Conservation (phyloP, 495 filamentous ascomycete species). For the Penicillium lividum region DNA sequence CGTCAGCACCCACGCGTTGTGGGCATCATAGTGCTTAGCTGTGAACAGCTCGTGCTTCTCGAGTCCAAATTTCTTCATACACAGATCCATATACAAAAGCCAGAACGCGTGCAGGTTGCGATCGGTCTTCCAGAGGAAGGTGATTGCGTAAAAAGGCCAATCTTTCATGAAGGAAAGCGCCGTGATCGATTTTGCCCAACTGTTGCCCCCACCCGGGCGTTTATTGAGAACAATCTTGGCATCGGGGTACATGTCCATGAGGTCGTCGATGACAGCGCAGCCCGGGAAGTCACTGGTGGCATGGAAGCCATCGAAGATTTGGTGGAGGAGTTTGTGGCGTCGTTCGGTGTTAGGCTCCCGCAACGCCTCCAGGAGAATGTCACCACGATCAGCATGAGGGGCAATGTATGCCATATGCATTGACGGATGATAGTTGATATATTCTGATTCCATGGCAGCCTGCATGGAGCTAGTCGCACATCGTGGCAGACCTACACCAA, state of each 20-base stretch:
- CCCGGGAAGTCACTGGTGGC: constrained; percentile 26
- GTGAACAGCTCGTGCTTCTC: constrained; percentile 9
- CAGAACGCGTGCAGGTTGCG: constrained; percentile 11
- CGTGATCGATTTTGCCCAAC: constrained; percentile 16
- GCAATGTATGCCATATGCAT: constrained; percentile 30
- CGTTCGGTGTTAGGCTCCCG: constrained; percentile 17
- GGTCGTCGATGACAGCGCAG: constrained; percentile 26
- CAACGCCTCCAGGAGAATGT: constrained; percentile 16
- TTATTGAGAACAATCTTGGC: constrained; percentile 33
- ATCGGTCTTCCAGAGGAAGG: constrained; percentile 16
- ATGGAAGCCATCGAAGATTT: constrained; percentile 26
- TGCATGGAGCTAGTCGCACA: constrained; percentile 28
- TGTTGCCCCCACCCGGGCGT: constrained; percentile 16
- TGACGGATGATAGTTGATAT: constrained; percentile 14
- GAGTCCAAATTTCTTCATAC: neutral
- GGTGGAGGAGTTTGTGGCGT: constrained; percentile 25
- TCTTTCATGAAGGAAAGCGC: neutral
- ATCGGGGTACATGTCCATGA: constrained; percentile 39
- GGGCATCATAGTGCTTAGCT: constrained; percentile 16
- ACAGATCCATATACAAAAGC: neutral
- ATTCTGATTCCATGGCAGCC: constrained; percentile 23
- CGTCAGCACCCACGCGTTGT: constrained; percentile 15
- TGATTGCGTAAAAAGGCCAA: neutral
- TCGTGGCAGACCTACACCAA: constrained; percentile 28
- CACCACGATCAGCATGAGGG: constrained; percentile 7